Conservation (phyloP, 1,284 basidiomycete genomes). For the Trichosporon ovoides region DNA sequence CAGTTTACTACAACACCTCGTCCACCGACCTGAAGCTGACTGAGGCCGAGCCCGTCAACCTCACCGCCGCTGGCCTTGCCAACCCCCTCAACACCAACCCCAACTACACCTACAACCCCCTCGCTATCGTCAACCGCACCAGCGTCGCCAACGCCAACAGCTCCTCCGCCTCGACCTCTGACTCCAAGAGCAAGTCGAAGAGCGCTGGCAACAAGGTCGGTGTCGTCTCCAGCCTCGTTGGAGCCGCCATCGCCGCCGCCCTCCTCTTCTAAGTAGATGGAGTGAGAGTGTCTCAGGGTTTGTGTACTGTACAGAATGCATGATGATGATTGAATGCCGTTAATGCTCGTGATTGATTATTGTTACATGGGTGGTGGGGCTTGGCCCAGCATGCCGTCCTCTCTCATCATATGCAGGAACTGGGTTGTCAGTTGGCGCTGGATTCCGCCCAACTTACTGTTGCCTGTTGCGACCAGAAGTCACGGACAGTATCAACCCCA, state of each 20-base stretch:
- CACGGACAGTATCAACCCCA: constrained; percentile 35
- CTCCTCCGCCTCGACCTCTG: background rate
- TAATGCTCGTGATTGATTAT: constrained; percentile 6
- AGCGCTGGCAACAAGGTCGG: background rate
- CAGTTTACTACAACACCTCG: constrained; percentile 29
- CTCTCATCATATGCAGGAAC: constrained; percentile 31
- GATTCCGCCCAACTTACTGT: constrained; percentile 30
- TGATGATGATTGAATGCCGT: constrained; percentile 5
- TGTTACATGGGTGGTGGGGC: constrained; percentile 3
- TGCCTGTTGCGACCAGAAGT: constrained; percentile 36
- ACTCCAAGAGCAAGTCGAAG: background rate
- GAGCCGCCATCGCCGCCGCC: background rate
- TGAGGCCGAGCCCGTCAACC: constrained; percentile 20
- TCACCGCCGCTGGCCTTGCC: constrained; percentile 23
- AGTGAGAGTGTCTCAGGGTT: no score
- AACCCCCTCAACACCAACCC: constrained; percentile 29
- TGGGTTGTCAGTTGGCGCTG: background rate
- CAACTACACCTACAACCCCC: constrained; percentile 22
- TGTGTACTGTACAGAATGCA: constrained; percentile 5
- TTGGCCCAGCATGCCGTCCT: constrained; percentile 32
- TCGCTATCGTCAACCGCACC: background rate
- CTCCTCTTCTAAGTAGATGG: background rate
- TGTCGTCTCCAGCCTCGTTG: background rate
- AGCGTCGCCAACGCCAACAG: background rate
- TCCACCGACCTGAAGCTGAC: constrained; percentile 17